A percentile compares a stretch with the other conserved stretches of the same genome.
These are phyloP conservation scores for Hyaloscypha hepaticicola DNA, from an alignment of 495 filamentous ascomycete genomes.

Conservation along the genomic window DNA sequence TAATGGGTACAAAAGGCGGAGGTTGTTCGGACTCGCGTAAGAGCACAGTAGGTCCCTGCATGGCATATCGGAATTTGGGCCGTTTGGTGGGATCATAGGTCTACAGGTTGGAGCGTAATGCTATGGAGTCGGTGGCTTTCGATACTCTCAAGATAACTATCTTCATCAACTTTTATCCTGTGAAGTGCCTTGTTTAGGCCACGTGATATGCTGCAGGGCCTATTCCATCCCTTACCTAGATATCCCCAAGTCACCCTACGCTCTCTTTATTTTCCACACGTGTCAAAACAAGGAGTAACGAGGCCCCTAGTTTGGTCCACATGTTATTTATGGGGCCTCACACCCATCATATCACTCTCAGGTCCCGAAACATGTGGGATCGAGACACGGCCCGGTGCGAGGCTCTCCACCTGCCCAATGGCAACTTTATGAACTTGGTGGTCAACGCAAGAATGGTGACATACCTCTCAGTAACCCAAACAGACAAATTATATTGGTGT, in stretches of 20 bases:
- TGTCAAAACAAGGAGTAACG: background rate
- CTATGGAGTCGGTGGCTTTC: background rate
- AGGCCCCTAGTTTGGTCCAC: background rate
- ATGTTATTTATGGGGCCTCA: background rate
- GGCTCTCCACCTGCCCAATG: constrained; percentile 8
- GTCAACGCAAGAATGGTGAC: constrained; percentile 10
- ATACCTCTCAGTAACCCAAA: background rate
- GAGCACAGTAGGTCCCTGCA: background rate
- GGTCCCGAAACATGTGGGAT: background rate
- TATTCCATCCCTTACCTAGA: too few relatives aligned
- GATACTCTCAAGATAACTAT: background rate
- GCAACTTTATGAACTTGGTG: background rate
- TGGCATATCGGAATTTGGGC: background rate
- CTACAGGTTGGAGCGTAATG: background rate
- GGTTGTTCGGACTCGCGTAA: constrained; percentile 24
- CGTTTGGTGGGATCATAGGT: background rate
- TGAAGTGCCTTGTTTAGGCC: background rate
- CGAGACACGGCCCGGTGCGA: background rate
- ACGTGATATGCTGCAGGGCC: background rate
- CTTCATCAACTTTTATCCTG: background rate
- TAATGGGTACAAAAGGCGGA: constrained; percentile 14
- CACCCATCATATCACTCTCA: background rate
- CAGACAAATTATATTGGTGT: background rate
- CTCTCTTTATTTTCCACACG: background rate
- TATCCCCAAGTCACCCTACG: background rate